Evolutionary conservation across 2,329 filamentous ascomycete genomes (phyloP), one percentile per base, ranked within the genome.

Genomic region (Volutella citrinella): DNA sequence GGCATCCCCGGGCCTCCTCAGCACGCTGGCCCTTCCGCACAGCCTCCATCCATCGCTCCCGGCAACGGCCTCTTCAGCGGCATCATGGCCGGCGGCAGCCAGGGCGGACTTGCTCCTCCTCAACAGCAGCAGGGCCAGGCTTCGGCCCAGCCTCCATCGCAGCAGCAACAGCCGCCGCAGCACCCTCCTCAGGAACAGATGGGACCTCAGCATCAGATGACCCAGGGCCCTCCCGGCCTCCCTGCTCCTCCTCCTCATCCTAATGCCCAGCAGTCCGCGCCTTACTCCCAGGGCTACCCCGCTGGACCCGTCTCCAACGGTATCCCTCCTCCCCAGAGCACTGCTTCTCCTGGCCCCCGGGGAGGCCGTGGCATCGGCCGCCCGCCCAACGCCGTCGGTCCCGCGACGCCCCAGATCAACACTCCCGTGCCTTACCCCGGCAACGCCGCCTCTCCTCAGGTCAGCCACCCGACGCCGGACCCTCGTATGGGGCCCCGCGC

Each of bases 1-100:
- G 67, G 66, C 42, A 80, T 88, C 55, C 76, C 76, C 43, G 84
- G 80, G 12, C 81, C 82, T 24, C 77, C 83, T 40, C 83, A 84
- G 55, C 87, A 93, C 46, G 78, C 78, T 39, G 87, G 84, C 26
- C 84, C 88, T 37, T 82, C 86, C 30, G 87, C 93, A 64, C 85
- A 88, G 43, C 85, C 86, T 42, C 91, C 93, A 21, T 90, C 87
- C 30, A 86, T 97, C 49, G 87, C 89, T 18, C 86, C 94, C 56
- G 90, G 91, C 17, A 91, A 85, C 60, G 93, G 94, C 56, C 75
- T 97, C 24, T 97, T 98, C 58, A 89, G 88, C 49, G 89, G 88
- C 36, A 95, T 97, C 58, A 97, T 98, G 87, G 81, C 90, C 36
- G 91, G 91, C 46, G 80, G 77, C 43, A 86, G 83, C 53, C 88